These are phyloP conservation scores for Xerocomellus chrysenteron DNA, from an alignment of 768 basidiomycete species.

Conservation along the genomic window DNA sequence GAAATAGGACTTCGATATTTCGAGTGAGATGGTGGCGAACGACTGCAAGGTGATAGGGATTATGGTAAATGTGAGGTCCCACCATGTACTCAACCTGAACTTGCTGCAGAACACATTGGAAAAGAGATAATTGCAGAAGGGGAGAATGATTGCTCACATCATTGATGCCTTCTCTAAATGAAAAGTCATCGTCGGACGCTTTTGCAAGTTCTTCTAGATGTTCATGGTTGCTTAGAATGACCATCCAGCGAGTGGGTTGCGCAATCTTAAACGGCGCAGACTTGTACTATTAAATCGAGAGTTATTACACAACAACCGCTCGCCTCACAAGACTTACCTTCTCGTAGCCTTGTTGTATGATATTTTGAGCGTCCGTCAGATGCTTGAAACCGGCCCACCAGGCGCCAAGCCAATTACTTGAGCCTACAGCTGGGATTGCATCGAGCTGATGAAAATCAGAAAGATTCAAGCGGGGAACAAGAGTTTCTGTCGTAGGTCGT, in stretches of 20 bases:
- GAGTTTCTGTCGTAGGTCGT: no score
- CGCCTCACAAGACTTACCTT: constrained; percentile 14
- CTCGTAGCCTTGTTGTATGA: constrained; percentile 35
- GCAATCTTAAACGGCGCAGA: constrained; percentile 33
- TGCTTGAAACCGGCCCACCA: constrained; percentile 17
- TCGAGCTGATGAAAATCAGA: neutral
- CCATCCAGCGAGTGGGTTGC: constrained; percentile 34
- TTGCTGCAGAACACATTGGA: constrained; percentile 23
- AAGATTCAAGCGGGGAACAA: neutral
- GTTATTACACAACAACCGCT: neutral
- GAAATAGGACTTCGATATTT: neutral
- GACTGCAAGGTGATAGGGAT: constrained; percentile 29
- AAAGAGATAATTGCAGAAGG: neutral
- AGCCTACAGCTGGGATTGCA: neutral
- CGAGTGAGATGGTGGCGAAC: constrained; percentile 16
- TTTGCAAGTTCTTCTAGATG: constrained; percentile 5
- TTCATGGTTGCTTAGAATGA: constrained; percentile 33
- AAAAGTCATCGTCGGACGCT: constrained; percentile 33
- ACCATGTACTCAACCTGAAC: constrained; percentile 40
- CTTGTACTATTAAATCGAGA: neutral
- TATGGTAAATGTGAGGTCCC: constrained; percentile 28
- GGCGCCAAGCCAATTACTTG: constrained; percentile 3
- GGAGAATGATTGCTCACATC: constrained; percentile 31
- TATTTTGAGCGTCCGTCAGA: constrained; percentile 9
- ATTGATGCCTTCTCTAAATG: constrained; percentile 28